These are phyloP conservation scores for Talaromyces adpressus DNA, from an alignment of 495 filamentous ascomycete genomes.

Conservation along the genomic window DNA sequence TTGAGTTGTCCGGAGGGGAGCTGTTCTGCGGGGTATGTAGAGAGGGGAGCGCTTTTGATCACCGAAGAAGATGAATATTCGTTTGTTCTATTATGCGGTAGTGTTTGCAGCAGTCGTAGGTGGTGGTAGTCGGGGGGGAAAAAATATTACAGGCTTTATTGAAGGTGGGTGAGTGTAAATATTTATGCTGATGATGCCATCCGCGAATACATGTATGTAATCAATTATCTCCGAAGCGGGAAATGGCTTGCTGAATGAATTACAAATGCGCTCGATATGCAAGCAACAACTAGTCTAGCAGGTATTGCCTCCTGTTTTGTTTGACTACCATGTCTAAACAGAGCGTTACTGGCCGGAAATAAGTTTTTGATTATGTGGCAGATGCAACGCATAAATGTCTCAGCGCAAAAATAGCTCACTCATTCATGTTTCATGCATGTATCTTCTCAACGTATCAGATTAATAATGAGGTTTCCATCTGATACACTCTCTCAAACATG, in stretches of 20 bases:
- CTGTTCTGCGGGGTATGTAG: constrained; percentile 2
- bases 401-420: constrained; percentile 1
- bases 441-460: neutral
- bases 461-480: neutral
- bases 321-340: neutral
- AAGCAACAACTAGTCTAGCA: neutral
- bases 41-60: neutral
- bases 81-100: neutral
- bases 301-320: neutral
- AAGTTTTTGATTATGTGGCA: neutral
- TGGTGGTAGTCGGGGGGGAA: neutral
- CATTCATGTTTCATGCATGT: neutral
- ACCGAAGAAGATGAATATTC: neutral
- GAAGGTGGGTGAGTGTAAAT: neutral
- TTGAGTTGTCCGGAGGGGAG: neutral
- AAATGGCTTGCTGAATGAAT: neutral
- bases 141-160: neutral
- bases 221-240: neutral
- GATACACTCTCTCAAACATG: neutral
- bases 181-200: neutral
- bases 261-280: constrained; percentile 1
- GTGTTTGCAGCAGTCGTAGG: neutral
- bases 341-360: neutral
- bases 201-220: neutral
- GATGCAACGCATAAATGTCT: constrained; percentile 1